phyloP scores from a whole-genome alignment of 169 alveolate species.

The Plasmodium sp. region DNA sequence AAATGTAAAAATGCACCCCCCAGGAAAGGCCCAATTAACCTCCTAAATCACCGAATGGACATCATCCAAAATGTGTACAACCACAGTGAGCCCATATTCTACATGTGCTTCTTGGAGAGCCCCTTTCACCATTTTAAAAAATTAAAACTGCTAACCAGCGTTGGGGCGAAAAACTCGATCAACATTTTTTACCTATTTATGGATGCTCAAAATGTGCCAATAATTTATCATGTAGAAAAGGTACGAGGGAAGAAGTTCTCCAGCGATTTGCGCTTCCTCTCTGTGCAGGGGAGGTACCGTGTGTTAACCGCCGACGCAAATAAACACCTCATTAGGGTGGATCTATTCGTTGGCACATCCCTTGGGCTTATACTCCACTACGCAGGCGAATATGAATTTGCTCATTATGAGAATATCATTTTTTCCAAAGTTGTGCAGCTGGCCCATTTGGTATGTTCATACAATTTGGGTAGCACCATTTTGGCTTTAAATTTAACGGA shows the following conservation, averaged over 20 bases:
- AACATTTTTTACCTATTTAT: conserved; percentile 27
- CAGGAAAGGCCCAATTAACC: neutral
- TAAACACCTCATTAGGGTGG: neutral
- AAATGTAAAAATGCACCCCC: neutral
- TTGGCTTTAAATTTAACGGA: neutral
- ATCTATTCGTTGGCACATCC: conserved; percentile 56
- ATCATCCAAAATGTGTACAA: conserved; percentile 41
- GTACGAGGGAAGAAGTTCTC: conserved; percentile 36
- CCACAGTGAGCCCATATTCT: conserved; percentile 66
- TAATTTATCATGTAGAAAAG: conserved; percentile 67
- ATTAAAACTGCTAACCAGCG: conserved; percentile 28
- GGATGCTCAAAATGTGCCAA: conserved; percentile 10
- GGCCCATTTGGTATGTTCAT: conserved; percentile 7
- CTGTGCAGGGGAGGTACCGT: conserved; percentile 37
- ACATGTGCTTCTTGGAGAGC: conserved; percentile 33
- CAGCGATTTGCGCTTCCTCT: conserved; percentile 40
- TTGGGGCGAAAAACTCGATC: conserved; percentile 67
- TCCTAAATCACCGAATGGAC: neutral
- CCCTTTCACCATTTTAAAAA: conserved; percentile 29
- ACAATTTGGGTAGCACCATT: conserved; percentile 38
- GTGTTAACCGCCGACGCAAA: neutral
- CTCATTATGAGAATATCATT: conserved; percentile 19
- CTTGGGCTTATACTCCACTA: conserved; percentile 58
- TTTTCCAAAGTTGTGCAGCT: conserved; percentile 18
- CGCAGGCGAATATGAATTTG: conserved; percentile 27